A percentile compares a stretch with the other conserved stretches of the same genome.
phyloP scores from a whole-genome alignment of 768 basidiomycete genomes.

The Leucocoprinus leucothites region DNA sequence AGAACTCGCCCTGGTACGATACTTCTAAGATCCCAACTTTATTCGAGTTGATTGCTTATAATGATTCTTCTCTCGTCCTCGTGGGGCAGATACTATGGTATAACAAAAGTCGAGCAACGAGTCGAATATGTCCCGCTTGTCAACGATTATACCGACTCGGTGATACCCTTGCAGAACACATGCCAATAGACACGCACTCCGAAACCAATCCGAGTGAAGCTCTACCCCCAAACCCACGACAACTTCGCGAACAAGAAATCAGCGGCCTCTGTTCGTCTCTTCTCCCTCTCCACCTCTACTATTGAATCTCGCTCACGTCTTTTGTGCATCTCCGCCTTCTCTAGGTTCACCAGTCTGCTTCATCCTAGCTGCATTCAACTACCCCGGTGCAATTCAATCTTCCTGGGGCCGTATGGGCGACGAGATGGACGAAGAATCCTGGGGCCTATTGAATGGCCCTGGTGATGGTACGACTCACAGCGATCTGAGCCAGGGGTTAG shows the following conservation, averaged over 20 bases:
- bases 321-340: too few species aligned
- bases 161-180: conserved; percentile 54
- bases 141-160: conserved; percentile 69
- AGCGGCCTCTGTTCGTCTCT: conserved; percentile 72
- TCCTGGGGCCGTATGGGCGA: conserved; percentile 69
- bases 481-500: conserved; percentile 36
- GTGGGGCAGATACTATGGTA: conserved; percentile 77
- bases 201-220: conserved; percentile 14
- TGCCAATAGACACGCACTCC: conserved; percentile 24
- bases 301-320: too few species aligned
- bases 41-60: neutral
- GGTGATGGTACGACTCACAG: conserved; percentile 33
- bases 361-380: conserved; percentile 64
- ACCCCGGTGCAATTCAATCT: conserved; percentile 58
- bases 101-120: conserved; percentile 71
- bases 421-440: conserved; percentile 65
- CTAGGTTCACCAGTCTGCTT: conserved; percentile 80
- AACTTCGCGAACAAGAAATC: conserved; percentile 60
- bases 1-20: conserved; percentile 67
- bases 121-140: conserved; percentile 78
- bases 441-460: conserved; percentile 54
- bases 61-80: too few species aligned
- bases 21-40: neutral
- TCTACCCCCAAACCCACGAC: conserved; percentile 25
- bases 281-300: neutral